A percentile compares a stretch with the other conserved stretches of the same genome.
Evolutionary conservation across 2,329 filamentous ascomycete species (phyloP).

Genomic region (Verticillium nubilum): DNA sequence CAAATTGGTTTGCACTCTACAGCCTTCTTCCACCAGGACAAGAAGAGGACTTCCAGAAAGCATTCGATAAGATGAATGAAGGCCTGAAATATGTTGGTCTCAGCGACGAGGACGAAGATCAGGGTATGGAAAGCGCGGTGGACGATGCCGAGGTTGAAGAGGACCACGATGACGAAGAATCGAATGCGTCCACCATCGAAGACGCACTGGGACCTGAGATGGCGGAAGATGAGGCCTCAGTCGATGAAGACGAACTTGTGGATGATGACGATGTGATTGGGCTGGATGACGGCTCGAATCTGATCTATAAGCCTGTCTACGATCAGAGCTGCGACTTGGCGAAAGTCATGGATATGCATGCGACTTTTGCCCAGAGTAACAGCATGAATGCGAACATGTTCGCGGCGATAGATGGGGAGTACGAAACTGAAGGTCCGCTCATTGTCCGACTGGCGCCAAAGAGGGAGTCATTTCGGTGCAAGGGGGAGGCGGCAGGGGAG

Average conservation of each 20-base stretch:
- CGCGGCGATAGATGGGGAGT: constrained; percentile 3
- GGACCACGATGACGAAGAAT: neutral
- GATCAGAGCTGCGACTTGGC: neutral
- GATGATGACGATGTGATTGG: neutral
- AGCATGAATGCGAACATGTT: neutral
- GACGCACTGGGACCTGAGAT: no score
- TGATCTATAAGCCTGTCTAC: neutral
- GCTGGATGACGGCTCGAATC: no score
- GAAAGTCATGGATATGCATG: neutral
- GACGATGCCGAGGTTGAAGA: neutral
- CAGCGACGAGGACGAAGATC: neutral
- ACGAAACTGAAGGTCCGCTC: neutral
- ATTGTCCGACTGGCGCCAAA: neutral
- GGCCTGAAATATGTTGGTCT: neutral
- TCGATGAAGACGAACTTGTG: no score
- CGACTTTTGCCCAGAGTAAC: neutral
- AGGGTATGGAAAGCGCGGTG: no score
- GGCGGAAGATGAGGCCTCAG: no score
- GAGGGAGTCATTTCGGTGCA: constrained; percentile 3
- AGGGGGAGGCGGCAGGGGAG: constrained; percentile 2
- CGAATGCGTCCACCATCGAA: no score
- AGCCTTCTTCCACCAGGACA: no score
- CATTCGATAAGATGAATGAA: neutral
- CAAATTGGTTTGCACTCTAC: no score
- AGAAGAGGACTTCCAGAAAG: neutral